A percentile compares a stretch with the other conserved stretches of the same genome.
These are phyloP conservation scores for Aspergillus hiratsukae DNA, from an alignment of 2,329 filamentous ascomycete genomes.

Conservation along the genomic window DNA sequence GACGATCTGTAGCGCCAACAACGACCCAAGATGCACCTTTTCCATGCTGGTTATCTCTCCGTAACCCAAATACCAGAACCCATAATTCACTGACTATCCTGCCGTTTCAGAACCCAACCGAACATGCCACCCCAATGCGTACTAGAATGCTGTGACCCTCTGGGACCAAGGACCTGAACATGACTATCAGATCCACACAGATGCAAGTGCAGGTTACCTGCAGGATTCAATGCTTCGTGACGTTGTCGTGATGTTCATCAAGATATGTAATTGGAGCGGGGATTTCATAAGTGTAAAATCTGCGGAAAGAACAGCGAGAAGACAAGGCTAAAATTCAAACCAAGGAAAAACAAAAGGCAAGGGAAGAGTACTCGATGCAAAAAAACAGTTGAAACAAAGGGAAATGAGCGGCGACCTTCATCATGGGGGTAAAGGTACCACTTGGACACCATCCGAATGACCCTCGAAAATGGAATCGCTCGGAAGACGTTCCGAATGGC, in stretches of 20 bases:
- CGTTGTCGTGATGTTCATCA: conserved; percentile 14
- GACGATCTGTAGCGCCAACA: neutral
- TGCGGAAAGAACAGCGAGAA: conserved; percentile 6
- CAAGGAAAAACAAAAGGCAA: conserved; percentile 5
- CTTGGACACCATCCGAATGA: neutral
- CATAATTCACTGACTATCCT: neutral
- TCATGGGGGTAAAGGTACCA: neutral
- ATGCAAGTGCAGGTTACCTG: neutral
- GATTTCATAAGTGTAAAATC: conserved; percentile 16
- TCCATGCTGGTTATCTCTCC: neutral
- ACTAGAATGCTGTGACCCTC: neutral
- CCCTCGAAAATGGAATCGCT: neutral
- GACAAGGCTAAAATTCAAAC: conserved; percentile 1
- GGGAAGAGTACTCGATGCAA: neutral
- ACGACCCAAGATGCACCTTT: neutral
- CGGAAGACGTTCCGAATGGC: neutral
- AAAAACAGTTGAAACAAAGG: neutral
- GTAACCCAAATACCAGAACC: neutral
- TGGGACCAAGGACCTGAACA: neutral
- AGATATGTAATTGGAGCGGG: conserved; percentile 13
- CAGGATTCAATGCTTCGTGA: conserved; percentile 9
- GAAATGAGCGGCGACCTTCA: neutral
- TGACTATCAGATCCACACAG: neutral
- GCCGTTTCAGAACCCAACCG: neutral
- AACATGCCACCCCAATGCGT: neutral